Evolutionary conservation across 495 filamentous ascomycete genomes (phyloP), one percentile per base, ranked within the genome.

Genomic region (Talaromyces borbonicus): DNA sequence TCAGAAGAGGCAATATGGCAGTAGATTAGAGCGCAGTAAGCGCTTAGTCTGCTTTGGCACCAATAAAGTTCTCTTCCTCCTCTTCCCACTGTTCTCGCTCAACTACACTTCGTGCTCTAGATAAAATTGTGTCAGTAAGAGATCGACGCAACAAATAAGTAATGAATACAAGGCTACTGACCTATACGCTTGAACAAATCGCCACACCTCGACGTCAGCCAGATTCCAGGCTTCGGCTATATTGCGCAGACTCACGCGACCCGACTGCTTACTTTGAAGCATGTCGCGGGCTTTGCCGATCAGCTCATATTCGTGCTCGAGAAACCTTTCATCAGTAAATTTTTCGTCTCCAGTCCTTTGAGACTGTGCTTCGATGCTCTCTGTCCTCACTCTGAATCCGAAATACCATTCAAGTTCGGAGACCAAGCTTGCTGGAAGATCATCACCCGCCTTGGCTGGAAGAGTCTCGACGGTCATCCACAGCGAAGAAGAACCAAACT

Each of bases 201-300:
- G 77, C 92, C 92, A 98, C 2, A 83, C 86, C 65, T 98, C 92
- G 7, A 85, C 84, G 62, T 95, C 88, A 4, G 85, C 89, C 52
- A 95, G 52, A 62, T 90, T 95, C 92, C 92, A 98, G 49, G 85
- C 83, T 71, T 96, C 92, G 14, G 85, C 73, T 31, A 81, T 78
- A 18, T 73, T 71, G 31, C 74, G 70, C 23, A 87, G 61, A 37
- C 54, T 63, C 39, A 59, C 51, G 8, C 51, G 49, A 39, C 55
- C n/a, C 30, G 31, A 56, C 37, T 56, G 47, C 49, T 63, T 59
- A 16, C 33, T 31, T 29, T 43, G 42, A 6, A 80, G 63, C 8
- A 78, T 53, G 11, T 74, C 68, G 3, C 72, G 65, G 12, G 82
- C 82, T 36, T 68, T 73, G n/a, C 61, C 56, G n/a, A 90, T 60